A percentile compares a stretch with the other conserved stretches of the same genome.
phyloP scores from a whole-genome alignment of 2,329 filamentous ascomycete genomes.

The Aspergillus novoparasiticus region DNA sequence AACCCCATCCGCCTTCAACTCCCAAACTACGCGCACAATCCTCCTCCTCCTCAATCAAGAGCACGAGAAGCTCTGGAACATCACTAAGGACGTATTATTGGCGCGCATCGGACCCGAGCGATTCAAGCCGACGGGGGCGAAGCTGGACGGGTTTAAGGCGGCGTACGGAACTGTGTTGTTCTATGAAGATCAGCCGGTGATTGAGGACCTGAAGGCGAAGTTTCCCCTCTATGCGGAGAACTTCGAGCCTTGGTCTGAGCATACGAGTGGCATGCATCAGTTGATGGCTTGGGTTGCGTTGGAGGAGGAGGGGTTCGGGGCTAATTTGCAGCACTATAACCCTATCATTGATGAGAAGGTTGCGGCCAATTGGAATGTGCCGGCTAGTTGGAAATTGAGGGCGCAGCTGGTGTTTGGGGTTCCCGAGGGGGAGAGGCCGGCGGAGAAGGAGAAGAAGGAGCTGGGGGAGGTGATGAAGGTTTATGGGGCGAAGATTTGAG shows the following conservation, averaged over 20 bases:
- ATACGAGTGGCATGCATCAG: constrained; percentile 77
- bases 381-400: constrained; percentile 70
- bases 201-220: constrained; percentile 54
- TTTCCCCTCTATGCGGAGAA: constrained; percentile 70
- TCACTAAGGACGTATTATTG: constrained; percentile 58
- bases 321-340: constrained; percentile 89
- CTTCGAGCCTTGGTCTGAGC: constrained; percentile 67
- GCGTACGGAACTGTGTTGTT: constrained; percentile 83
- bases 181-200: constrained; percentile 70
- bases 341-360: constrained; percentile 76
- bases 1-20: constrained; percentile 79
- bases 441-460: constrained; percentile 11
- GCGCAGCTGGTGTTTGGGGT: constrained; percentile 75
- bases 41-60: constrained; percentile 76
- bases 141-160: constrained; percentile 60
- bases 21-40: constrained; percentile 73
- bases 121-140: constrained; percentile 36
- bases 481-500: background rate
- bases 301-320: constrained; percentile 77
- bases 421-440: constrained; percentile 1
- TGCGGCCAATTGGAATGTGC: constrained; percentile 65
- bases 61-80: constrained; percentile 83
- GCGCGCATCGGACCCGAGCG: constrained; percentile 62
- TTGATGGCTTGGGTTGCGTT: constrained; percentile 71
- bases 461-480: constrained; percentile 11